Percentiles rank a stretch among this genome's conserved stretches.
Evolutionary conservation across 73 alveolate genomes (phyloP).

Genomic region (Loxodes magnus): DNA sequence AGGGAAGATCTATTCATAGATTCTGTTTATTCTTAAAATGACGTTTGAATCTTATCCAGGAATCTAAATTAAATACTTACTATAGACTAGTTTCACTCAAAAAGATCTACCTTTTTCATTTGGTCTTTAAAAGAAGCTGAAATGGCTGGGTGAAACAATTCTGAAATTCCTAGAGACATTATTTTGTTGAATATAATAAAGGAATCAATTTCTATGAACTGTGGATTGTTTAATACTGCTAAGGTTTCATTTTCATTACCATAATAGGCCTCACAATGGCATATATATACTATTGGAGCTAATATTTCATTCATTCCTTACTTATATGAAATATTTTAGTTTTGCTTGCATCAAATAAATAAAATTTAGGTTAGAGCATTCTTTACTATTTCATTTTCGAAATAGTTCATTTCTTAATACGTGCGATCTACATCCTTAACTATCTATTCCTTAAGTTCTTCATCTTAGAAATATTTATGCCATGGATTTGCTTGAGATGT

Average conservation of each 20-base stretch:
- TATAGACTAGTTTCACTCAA: constrained; percentile 1
- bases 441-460: no score
- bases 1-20: constrained; percentile 35
- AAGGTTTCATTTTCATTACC: constrained; percentile 8
- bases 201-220: background rate
- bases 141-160: constrained; percentile 7
- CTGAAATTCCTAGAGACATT: constrained; percentile 6
- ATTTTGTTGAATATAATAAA: background rate
- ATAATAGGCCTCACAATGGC: constrained; percentile 45
- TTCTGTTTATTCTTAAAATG: constrained; percentile 41
- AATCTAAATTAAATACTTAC: no score
- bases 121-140: background rate
- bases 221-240: constrained; percentile 4
- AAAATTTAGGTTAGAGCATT: no score
- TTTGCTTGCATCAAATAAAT: constrained; percentile 71
- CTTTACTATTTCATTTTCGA: no score
- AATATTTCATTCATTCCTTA: constrained; percentile 86
- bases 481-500: no score
- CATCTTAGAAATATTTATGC: no score
- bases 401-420: no score
- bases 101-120: constrained; percentile 10
- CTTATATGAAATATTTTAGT: constrained; percentile 49
- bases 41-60: constrained; percentile 35
- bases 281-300: no score
- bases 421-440: no score